Percentiles rank a stretch among this genome's conserved stretches.
These are phyloP conservation scores for Teratosphaeria gauchensis DNA, from an alignment of 2,329 filamentous ascomycete species.

Conservation along the genomic window DNA sequence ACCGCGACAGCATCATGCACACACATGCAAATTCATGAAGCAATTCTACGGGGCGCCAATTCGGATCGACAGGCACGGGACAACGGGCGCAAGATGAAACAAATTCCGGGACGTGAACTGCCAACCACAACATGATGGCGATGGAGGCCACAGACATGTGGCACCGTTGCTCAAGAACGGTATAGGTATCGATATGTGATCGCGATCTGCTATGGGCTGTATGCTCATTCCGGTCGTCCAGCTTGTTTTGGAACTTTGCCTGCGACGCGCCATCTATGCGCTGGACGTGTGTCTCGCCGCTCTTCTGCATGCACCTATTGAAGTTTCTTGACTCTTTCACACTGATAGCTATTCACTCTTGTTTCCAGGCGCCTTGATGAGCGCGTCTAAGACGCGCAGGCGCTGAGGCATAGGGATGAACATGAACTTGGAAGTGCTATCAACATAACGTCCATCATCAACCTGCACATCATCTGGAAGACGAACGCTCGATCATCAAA, in stretches of 20 bases:
- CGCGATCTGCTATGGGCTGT: not conserved
- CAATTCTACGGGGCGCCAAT: not conserved
- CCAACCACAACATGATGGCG: not conserved
- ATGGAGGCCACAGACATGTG: not conserved
- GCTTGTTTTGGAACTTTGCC: not conserved
- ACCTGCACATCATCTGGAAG: not conserved
- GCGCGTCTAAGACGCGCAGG: not conserved
- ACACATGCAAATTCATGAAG: not conserved
- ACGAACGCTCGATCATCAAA: not conserved
- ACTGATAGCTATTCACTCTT: not conserved
- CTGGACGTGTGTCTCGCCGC: not conserved
- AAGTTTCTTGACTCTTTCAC: not conserved
- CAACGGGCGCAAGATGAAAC: not conserved
- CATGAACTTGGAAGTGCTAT: not conserved
- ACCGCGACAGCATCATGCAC: not conserved
- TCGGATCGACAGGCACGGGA: not conserved
- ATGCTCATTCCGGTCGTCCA: not conserved
- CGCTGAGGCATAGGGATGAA: not conserved
- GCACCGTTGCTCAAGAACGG: not conserved
- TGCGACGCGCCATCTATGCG: not conserved
- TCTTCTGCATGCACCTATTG: not conserved
- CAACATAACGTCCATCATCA: not conserved
- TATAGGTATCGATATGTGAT: not conserved
- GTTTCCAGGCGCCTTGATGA: not conserved
- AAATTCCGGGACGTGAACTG: not conserved